Evolutionary conservation across 1,284 basidiomycete genomes (phyloP), one percentile per base, ranked within the genome.

Genomic region (Boletus austroedulis): DNA sequence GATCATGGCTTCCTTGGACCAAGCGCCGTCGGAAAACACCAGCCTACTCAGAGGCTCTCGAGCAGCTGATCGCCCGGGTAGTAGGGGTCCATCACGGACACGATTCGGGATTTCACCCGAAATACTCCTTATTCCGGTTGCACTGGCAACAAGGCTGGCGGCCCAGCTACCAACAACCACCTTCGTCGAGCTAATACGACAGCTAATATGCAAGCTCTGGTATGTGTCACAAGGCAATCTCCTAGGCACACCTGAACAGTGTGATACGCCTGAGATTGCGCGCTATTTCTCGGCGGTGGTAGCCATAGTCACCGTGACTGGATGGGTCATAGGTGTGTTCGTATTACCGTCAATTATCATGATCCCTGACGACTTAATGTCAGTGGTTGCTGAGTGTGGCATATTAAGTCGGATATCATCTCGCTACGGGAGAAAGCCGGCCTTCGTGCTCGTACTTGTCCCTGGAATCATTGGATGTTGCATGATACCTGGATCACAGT

Each of bases 371-470:
- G 17, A 34, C 32, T 40, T 19, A 12, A 26, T 17, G 24, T 51
- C 36, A 67, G 69, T 26, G 24, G 41, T 65, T 28, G 26, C 60
- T 2, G 49, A 44, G 3, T 72, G 65, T 54, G 63, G 66, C 19
- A 21, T 55, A 4, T 43, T 65, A 10, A 67, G 62, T 29, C 61
- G 59, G 28, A 40, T 73, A 49, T 65, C 70, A 15, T 67, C 70
- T 1, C 56, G 54, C 5, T 60, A 66, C 5, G 75, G 67, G 32
- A 66, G 73, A 17, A 75, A 70, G 57, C 66, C 72, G 4, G 64
- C 63, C 3, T 57, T 75, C 19, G 41, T 71, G 7, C 48, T 62
- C n/a, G 31, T 60, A 2, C 21, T 74, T 4, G 28, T 49, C 21
- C 8, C 62, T 2, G 64, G 62, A 7, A 41, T 64, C 34, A 23